Evolutionary conservation across 176 grass and related monocot species (phyloP).

Genomic region (Carex pumila): DNA sequence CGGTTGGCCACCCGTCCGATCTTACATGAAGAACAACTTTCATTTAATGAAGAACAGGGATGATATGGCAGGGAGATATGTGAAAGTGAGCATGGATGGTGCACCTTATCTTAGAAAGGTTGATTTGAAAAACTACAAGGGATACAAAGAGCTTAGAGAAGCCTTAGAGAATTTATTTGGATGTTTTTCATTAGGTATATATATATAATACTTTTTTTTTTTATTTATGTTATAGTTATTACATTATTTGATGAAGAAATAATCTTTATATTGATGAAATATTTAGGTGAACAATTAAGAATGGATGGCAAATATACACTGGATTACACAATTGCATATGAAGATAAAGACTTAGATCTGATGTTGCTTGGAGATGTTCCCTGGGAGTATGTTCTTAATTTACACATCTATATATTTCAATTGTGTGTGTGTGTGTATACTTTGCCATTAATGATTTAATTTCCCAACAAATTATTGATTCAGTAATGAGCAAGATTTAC

Average conservation of each 20-base stretch:
- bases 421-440: not conserved
- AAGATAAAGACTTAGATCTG: constrained; percentile 27
- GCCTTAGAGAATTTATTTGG: constrained; percentile 40
- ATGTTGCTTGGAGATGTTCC: constrained; percentile 34
- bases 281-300: constrained; percentile 12
- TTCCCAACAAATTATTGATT: not conserved
- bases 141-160: constrained; percentile 33
- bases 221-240: not conserved
- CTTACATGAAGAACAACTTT: constrained; percentile 31
- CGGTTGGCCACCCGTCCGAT: constrained; percentile 32
- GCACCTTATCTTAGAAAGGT: constrained; percentile 42
- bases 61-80: not conserved
- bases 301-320: constrained; percentile 8
- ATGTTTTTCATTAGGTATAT: constrained; percentile 31
- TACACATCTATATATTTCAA: not conserved
- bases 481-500: not conserved
- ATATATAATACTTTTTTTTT: not conserved
- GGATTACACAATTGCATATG: constrained; percentile 22
- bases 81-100: constrained; percentile 51
- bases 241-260: not conserved
- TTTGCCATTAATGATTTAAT: not conserved
- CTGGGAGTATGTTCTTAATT: constrained; percentile 27
- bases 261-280: not conserved
- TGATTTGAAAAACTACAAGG: constrained; percentile 30
- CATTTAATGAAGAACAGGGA: constrained; percentile 13